A percentile compares a stretch with the other conserved stretches of the same genome.
These are phyloP conservation scores for Ceratobasidium papillatum DNA, from an alignment of 1,284 basidiomycete species.

Conservation along the genomic window DNA sequence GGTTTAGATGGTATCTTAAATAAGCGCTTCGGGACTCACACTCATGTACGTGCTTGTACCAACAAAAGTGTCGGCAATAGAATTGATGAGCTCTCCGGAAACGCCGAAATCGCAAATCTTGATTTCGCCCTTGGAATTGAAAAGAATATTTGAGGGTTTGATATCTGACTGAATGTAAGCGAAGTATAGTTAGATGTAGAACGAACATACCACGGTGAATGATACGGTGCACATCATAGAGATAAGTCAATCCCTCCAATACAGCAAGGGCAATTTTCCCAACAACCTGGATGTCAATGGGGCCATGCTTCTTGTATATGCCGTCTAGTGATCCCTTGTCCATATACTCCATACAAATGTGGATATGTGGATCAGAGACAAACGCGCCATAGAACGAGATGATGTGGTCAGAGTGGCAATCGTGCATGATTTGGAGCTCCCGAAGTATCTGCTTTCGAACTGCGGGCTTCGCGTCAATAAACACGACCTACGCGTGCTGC, in stretches of 20 bases:
- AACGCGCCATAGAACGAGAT: conserved; percentile 98
- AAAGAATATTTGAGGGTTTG: conserved; percentile 98
- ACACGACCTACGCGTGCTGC: conserved; percentile 74
- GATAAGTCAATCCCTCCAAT: conserved; percentile 92
- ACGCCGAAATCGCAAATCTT: conserved; percentile 99
- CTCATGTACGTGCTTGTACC: conserved; percentile 99
- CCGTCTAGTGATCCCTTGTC: conserved; percentile 90
- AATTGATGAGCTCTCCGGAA: conserved; percentile 97
- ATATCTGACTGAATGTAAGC: conserved; percentile 70
- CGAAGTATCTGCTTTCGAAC: conserved; percentile 98
- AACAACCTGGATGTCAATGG: conserved; percentile 89
- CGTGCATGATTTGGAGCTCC: conserved; percentile 98
- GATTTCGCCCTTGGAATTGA: conserved; percentile 92
- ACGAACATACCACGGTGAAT: conserved; percentile 88
- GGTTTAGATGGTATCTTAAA: conserved; percentile 30
- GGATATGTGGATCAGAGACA: conserved; percentile 95
- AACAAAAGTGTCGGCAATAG: conserved; percentile 98
- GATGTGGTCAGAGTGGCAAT: conserved; percentile 93
- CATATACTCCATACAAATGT: conserved; percentile 99
- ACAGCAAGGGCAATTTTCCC: conserved; percentile 91
- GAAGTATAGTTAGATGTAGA: not conserved
- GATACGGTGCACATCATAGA: conserved; percentile 99
- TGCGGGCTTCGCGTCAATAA: conserved; percentile 96
- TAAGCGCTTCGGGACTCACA: conserved; percentile 63
- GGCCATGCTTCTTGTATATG: conserved; percentile 93